These are phyloP conservation scores for Grigorovia yakushimaensis DNA, from an alignment of 805 yeast species.

Conservation along the genomic window DNA sequence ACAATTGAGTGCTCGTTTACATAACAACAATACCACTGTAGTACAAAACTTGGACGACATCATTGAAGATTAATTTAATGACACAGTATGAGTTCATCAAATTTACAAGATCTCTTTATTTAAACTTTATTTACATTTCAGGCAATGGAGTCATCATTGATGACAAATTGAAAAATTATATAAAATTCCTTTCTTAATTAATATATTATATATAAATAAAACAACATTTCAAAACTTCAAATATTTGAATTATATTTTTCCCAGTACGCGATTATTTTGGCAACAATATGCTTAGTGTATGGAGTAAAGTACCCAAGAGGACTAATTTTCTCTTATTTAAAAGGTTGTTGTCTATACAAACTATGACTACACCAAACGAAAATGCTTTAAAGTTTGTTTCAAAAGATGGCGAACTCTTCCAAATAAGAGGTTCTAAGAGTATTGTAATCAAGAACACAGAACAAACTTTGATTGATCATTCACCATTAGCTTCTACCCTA, in stretches of 20 bases:
- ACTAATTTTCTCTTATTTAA: constrained; percentile 1
- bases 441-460: constrained; percentile 28
- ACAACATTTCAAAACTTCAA: too few species aligned
- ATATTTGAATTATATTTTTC: neutral
- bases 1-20: constrained; percentile 39
- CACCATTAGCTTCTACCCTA: constrained; percentile 54
- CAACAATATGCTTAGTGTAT: neutral
- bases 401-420: constrained; percentile 28
- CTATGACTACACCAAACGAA: constrained; percentile 62
- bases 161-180: constrained; percentile 1
- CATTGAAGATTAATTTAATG: constrained; percentile 1
- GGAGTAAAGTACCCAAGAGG: neutral
- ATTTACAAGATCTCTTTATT: too few species aligned
- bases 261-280: neutral
- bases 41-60: constrained; percentile 3
- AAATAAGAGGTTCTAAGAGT: constrained; percentile 25
- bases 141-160: neutral
- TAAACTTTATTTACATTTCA: neutral
- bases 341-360: constrained; percentile 26
- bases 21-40: neutral
- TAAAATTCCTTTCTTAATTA: neutral
- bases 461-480: constrained; percentile 30
- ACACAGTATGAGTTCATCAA: too few species aligned
- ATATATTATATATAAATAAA: neutral
- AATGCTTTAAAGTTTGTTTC: constrained; percentile 60